phyloP scores from a whole-genome alignment of 2,329 filamentous ascomycete species.

The Amylocarpus encephaloides region DNA sequence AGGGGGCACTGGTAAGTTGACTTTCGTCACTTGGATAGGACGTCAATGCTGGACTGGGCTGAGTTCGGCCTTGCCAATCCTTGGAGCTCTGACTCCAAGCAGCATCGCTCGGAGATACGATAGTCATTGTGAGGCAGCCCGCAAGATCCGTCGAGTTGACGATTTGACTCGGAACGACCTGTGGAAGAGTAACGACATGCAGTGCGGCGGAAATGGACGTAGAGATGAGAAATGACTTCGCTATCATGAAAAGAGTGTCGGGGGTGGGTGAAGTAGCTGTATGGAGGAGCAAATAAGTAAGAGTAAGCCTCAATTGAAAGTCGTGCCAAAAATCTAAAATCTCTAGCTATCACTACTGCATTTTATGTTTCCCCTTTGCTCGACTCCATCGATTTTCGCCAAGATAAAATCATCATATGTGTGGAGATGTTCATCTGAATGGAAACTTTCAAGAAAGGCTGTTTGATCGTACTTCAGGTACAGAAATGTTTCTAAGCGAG shows the following conservation, averaged over 20 bases:
- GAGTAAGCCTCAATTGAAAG: neutral
- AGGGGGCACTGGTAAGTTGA: constrained; percentile 7
- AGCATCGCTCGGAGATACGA: neutral
- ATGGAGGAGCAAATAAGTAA: neutral
- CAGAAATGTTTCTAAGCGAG: too few relatives aligned
- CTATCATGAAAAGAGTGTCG: neutral
- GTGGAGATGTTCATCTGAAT: too few relatives aligned
- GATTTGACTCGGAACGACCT: neutral
- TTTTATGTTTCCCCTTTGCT: too few relatives aligned
- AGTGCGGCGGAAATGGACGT: neutral
- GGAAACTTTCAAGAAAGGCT: too few relatives aligned
- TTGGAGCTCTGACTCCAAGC: constrained; percentile 6
- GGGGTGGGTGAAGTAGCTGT: neutral
- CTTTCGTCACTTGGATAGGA: constrained; percentile 6
- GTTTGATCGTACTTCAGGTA: too few relatives aligned
- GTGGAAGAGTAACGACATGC: neutral
- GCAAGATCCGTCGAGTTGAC: neutral
- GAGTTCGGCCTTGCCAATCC: constrained; percentile 13
- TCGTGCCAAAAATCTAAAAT: neutral
- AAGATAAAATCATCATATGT: too few relatives aligned
- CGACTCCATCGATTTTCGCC: too few relatives aligned
- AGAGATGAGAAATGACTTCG: neutral
- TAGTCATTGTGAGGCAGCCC: constrained; percentile 5
- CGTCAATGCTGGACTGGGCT: constrained; percentile 3
- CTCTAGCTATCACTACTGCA: too few relatives aligned